Evolutionary conservation across 2,329 filamentous ascomycete genomes (phyloP).

Genomic region (Calonectria honghensis): DNA sequence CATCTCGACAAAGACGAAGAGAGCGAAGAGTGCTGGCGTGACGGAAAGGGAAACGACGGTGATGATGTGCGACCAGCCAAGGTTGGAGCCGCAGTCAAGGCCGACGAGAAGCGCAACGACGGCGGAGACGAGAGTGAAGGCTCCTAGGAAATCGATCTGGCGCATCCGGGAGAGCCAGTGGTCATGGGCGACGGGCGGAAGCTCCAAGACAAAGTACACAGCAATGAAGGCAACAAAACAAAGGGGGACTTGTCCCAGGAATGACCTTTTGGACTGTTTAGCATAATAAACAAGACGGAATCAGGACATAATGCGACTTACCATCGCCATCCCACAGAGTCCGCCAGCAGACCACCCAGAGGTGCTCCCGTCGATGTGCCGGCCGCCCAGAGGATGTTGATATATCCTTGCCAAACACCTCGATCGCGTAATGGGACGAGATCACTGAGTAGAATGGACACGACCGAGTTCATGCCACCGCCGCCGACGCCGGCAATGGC

Average conservation of each 20-base stretch:
- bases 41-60: conserved; percentile 75
- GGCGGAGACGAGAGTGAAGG: conserved; percentile 78
- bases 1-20: conserved; percentile 82
- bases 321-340: conserved; percentile 86
- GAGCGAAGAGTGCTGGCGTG: conserved; percentile 74
- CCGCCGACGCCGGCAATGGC: conserved; percentile 75
- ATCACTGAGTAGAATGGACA: conserved; percentile 80
- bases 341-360: conserved; percentile 81
- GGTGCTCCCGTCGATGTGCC: conserved; percentile 83
- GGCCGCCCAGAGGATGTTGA: conserved; percentile 82
- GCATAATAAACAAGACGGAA: background rate
- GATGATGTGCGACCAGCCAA: conserved; percentile 77
- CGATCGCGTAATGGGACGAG: conserved; percentile 81
- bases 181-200: conserved; percentile 76
- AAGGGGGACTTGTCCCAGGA: conserved; percentile 81
- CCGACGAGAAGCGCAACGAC: conserved; percentile 80
- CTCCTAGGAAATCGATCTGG: conserved; percentile 84
- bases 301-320: conserved; percentile 57
- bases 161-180: conserved; percentile 80
- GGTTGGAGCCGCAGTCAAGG: conserved; percentile 83
- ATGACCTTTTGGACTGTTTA: conserved; percentile 71
- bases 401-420: conserved; percentile 82
- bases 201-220: conserved; percentile 77
- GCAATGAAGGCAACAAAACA: conserved; percentile 79
- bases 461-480: conserved; percentile 82